Base-by-base conservation (phyloP, 192 early-diverging fungal species). In the Coemansia sp. region DNA sequence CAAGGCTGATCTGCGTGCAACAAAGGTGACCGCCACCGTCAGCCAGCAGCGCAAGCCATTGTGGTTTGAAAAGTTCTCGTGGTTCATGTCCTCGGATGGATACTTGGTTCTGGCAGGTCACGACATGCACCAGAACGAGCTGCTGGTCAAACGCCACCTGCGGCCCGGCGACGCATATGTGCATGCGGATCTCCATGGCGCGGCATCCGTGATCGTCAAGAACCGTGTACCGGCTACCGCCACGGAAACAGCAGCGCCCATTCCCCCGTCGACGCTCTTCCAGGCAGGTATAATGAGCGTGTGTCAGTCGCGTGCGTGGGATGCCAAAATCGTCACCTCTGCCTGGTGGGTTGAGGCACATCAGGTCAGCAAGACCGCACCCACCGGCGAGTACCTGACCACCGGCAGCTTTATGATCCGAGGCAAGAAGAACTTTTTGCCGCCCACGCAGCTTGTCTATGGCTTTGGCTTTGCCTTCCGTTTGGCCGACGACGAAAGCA, bases 31-130 rank as follows among this genome's bases (percentile, higher is more conserved):
- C 0, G 78, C 84, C 0, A 83, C 81, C 5, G 93, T 94, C 46
- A 85, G 80, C 34, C 86, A 91, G 57, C 83, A 86, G 48, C 89
- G 97, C 52, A 94, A 92, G 50, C 91, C 91, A 13, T 88, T 85
- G 30, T 99, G 95, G 95, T 99, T 99, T 72, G 97, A 99, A 69
- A 95, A 94, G 75, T 99, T 98, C 52, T 53, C 90, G 24, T 98
- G 95, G 95, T 98, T 94, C 51, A 73, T 98, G 18, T 87, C 87
- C 14, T 85, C 86, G 0, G 97, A 99, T 48, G 93, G 93, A 57
- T 92, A 91, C 55, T 67, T 99, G 40, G 82, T 99, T 19, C 79
- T 99, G 55, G 92, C 91, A 23, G 97, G 95, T 18, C 81, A 85
- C 15, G 97, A 99, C 58, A 87, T 88, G 60, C 80, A 82, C 47